These are phyloP conservation scores for Pseudognaphalium luteoalbum DNA, from an alignment of 129 eudicot species.

Conservation along the genomic window DNA sequence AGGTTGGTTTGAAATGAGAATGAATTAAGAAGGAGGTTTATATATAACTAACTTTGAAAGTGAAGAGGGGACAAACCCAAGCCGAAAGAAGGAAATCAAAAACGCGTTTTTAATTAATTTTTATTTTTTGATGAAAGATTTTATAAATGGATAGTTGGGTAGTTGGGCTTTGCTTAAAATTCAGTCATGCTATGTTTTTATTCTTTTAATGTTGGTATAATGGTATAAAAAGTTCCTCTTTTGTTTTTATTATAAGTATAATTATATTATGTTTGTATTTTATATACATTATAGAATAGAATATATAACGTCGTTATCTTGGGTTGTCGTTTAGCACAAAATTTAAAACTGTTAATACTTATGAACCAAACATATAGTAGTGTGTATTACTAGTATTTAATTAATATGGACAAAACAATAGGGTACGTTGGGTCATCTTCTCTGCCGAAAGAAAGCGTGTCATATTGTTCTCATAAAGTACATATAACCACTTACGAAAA, in stretches of 20 bases:
- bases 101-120: conserved; percentile 56
- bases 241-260: background rate
- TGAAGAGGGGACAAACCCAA: conserved; percentile 21
- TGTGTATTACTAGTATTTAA: too few species aligned
- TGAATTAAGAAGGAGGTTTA: background rate
- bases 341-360: background rate
- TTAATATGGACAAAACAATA: background rate
- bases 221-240: background rate
- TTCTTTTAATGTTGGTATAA: background rate
- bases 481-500: too few species aligned
- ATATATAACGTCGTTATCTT: background rate
- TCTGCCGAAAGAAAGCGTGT: background rate
- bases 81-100: conserved; percentile 43
- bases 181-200: conserved; percentile 38
- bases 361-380: conserved; percentile 1
- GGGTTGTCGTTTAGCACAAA: background rate
- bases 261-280: too few species aligned
- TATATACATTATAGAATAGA: too few species aligned
- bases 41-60: background rate
- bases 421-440: background rate
- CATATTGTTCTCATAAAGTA: background rate
- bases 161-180: conserved; percentile 41
- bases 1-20: background rate
- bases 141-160: conserved; percentile 41
- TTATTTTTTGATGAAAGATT: background rate